Evolutionary conservation across 805 yeast species (phyloP).

Genomic region (Torulaspora maleeae): DNA sequence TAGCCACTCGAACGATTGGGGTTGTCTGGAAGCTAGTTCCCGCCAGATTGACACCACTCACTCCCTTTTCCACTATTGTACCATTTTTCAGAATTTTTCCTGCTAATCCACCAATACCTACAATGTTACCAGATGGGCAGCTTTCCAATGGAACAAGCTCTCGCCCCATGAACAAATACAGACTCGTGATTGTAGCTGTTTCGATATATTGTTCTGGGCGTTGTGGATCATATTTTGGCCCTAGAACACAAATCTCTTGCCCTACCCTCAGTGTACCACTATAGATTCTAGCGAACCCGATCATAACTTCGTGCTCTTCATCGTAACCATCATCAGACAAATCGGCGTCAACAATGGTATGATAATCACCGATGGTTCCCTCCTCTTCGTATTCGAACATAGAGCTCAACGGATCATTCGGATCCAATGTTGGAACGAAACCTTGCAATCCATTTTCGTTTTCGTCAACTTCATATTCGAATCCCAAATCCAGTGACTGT

Average conservation of each 20-base stretch:
- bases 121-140: slow-evolving; percentile 93
- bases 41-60: slow-evolving; percentile 69
- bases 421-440: slow-evolving; percentile 33
- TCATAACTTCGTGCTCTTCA: slow-evolving; percentile 56
- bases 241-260: slow-evolving; percentile 67
- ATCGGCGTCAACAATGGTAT: slow-evolving; percentile 41
- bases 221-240: slow-evolving; percentile 80
- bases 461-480: slow-evolving; percentile 22
- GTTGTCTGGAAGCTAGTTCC: slow-evolving; percentile 70
- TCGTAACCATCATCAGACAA: slow-evolving; percentile 41
- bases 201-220: slow-evolving; percentile 52
- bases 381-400: slow-evolving; percentile 52
- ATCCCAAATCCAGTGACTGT: slow-evolving; percentile 26
- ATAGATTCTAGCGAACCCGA: slow-evolving; percentile 85
- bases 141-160: slow-evolving; percentile 70
- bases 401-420: slow-evolving; percentile 35
- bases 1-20: slow-evolving; percentile 90
- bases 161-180: slow-evolving; percentile 87
- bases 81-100: slow-evolving; percentile 82
- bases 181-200: slow-evolving; percentile 57
- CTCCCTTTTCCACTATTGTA: slow-evolving; percentile 58
- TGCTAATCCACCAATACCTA: slow-evolving; percentile 88
- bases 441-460: slow-evolving; percentile 21
- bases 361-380: slow-evolving; percentile 45
- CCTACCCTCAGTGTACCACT: slow-evolving; percentile 80